phyloP scores from a whole-genome alignment of 116 monocot species.

The Phalaenopsis hybrid region DNA sequence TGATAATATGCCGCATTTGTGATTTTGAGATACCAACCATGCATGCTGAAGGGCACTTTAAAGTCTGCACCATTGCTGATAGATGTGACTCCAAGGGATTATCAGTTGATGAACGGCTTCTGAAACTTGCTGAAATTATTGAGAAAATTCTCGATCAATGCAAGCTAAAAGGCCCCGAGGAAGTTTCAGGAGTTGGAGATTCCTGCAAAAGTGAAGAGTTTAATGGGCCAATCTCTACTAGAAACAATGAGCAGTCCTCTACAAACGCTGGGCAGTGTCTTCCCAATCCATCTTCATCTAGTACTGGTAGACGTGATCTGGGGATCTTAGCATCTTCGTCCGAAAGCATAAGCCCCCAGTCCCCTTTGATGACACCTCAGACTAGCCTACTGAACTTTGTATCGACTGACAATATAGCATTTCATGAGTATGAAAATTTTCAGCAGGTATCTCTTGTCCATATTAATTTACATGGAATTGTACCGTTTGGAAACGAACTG shows the following conservation, averaged over 20 bases:
- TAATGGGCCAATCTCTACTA: constrained; percentile 14
- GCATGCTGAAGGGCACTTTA: constrained; percentile 75
- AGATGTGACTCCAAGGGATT: constrained; percentile 84
- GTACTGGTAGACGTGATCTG: constrained; percentile 17
- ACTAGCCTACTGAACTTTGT: constrained; percentile 41
- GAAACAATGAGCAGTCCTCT: constrained; percentile 17
- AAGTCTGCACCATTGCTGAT: constrained; percentile 75
- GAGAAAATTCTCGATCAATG: constrained; percentile 55
- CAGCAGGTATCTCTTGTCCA: constrained; percentile 48
- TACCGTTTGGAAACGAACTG: background rate
- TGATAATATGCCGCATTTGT: constrained; percentile 95
- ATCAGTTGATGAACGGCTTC: constrained; percentile 59
- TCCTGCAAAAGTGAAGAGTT: constrained; percentile 23
- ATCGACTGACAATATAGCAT: constrained; percentile 27
- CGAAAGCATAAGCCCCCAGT: constrained; percentile 58
- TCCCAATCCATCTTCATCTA: constrained; percentile 20
- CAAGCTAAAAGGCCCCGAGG: constrained; percentile 15
- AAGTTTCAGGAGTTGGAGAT: constrained; percentile 5
- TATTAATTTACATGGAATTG: background rate
- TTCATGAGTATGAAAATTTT: constrained; percentile 59
- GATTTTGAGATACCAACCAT: constrained; percentile 83
- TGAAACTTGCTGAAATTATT: constrained; percentile 65
- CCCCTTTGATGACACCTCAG: constrained; percentile 49
- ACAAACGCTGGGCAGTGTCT: constrained; percentile 12
- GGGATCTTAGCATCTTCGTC: constrained; percentile 26